phyloP scores from a whole-genome alignment of 1,139 yeast genomes.

The Nakaseomyces glabratus region DNA sequence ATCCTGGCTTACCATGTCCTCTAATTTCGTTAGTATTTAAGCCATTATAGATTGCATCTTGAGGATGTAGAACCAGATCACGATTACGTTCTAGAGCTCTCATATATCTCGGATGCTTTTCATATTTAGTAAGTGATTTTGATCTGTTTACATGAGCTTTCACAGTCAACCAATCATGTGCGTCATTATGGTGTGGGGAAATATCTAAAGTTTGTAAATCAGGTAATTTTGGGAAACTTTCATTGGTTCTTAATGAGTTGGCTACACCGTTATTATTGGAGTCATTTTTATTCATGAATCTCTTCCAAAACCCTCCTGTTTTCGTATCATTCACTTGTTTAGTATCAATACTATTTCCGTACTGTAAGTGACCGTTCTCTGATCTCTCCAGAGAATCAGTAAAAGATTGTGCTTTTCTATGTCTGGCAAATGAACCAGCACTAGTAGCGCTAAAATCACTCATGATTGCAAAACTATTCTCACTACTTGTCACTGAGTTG shows the following conservation, averaged over 20 bases:
- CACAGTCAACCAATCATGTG: constrained; percentile 40
- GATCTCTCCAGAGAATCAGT: constrained; percentile 28
- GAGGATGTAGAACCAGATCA: constrained; percentile 59
- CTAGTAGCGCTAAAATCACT: constrained; percentile 79
- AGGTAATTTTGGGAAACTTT: constrained; percentile 25
- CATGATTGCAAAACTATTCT: constrained; percentile 35
- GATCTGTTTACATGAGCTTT: constrained; percentile 64
- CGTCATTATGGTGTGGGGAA: constrained; percentile 20
- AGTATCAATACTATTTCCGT: constrained; percentile 5
- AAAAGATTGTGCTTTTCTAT: constrained; percentile 44
- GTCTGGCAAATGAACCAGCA: constrained; percentile 77
- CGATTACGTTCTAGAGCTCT: constrained; percentile 63
- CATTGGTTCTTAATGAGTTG: constrained; percentile 9
- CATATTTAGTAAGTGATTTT: constrained; percentile 61
- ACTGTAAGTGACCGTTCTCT: constrained; percentile 9
- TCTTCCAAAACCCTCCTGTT: constrained; percentile 25
- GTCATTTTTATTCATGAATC: constrained; percentile 16
- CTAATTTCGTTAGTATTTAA: constrained; percentile 39
- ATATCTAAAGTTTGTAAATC: constrained; percentile 22
- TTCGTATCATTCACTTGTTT: constrained; percentile 12
- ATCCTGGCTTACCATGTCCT: constrained; percentile 28
- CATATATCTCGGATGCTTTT: constrained; percentile 59
- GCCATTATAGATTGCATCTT: constrained; percentile 48
- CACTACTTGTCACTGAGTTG: constrained; percentile 27
- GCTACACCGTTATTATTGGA: constrained; percentile 19